Evolutionary conservation across 331 rosid genomes (phyloP).

Genomic region (Pyracantha coccinea): DNA sequence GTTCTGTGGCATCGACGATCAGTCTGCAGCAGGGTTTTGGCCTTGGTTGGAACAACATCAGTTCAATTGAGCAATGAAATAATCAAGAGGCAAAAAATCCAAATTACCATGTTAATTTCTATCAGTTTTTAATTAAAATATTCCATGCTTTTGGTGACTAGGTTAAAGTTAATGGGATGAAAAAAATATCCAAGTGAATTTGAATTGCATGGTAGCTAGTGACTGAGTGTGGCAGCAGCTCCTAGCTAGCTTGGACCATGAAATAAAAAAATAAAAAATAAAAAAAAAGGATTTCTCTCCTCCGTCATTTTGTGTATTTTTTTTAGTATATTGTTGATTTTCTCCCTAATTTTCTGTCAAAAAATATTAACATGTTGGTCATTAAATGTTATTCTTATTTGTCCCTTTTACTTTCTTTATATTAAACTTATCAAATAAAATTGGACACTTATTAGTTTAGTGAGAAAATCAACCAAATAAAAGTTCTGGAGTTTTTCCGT

Average conservation of each 20-base stretch:
- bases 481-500: background rate
- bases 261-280: constrained; percentile 4
- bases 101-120: constrained; percentile 20
- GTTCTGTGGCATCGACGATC: constrained; percentile 91
- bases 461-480: background rate
- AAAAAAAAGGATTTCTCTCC: constrained; percentile 17
- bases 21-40: constrained; percentile 70
- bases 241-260: constrained; percentile 18
- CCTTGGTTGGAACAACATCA: constrained; percentile 99
- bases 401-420: too few relatives aligned
- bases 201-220: background rate
- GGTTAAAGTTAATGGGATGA: background rate
- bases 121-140: constrained; percentile 26
- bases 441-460: background rate
- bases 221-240: constrained; percentile 5
- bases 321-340: background rate
- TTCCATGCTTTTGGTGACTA: constrained; percentile 32
- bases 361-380: too few relatives aligned
- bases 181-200: constrained; percentile 12
- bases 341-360: background rate
- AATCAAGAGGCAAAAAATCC: constrained; percentile 16
- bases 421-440: too few relatives aligned
- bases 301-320: background rate
- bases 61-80: constrained; percentile 55
- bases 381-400: too few relatives aligned